A percentile compares a stretch with the other conserved stretches of the same genome.
Conservation (phyloP, 768 basidiomycete genomes). For the Suillus occidentalis region DNA sequence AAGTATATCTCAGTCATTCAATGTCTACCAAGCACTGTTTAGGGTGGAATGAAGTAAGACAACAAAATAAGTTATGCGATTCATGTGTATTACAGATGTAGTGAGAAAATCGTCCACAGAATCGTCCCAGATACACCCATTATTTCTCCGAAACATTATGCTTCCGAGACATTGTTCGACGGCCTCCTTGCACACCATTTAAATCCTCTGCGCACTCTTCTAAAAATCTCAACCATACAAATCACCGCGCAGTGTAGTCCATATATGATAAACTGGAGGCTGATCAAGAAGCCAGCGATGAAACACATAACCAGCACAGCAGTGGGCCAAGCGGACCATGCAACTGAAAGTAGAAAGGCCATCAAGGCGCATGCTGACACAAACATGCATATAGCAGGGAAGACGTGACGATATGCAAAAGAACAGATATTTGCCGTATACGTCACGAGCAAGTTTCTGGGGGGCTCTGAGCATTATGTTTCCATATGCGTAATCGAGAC, state of each 20-base stretch:
- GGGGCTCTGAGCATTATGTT: neutral
- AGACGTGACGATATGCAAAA: slow-evolving; percentile 67
- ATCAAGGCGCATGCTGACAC: slow-evolving; percentile 48
- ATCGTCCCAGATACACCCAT: neutral
- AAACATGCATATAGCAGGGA: slow-evolving; percentile 64
- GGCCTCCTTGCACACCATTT: slow-evolving; percentile 8
- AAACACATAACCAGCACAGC: slow-evolving; percentile 62
- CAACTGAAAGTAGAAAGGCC: slow-evolving; percentile 58
- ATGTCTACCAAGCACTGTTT: too few species aligned
- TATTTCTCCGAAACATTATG: neutral
- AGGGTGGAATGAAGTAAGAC: neutral
- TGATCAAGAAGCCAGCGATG: slow-evolving; percentile 56
- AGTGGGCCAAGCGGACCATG: slow-evolving; percentile 62
- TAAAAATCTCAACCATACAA: slow-evolving; percentile 10
- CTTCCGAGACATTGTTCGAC: neutral
- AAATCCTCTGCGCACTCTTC: slow-evolving; percentile 15
- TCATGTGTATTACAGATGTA: neutral
- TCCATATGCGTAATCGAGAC: slow-evolving; percentile 14
- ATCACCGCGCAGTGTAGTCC: slow-evolving; percentile 36
- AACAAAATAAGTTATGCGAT: neutral
- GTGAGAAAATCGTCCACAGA: too few species aligned
- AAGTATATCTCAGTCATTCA: neutral
- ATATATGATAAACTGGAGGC: slow-evolving; percentile 66
- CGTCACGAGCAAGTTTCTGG: slow-evolving; percentile 50
- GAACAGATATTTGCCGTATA: slow-evolving; percentile 64